phyloP scores from a whole-genome alignment of 148 eudicot species.

The Nepenthes mirabilis region DNA sequence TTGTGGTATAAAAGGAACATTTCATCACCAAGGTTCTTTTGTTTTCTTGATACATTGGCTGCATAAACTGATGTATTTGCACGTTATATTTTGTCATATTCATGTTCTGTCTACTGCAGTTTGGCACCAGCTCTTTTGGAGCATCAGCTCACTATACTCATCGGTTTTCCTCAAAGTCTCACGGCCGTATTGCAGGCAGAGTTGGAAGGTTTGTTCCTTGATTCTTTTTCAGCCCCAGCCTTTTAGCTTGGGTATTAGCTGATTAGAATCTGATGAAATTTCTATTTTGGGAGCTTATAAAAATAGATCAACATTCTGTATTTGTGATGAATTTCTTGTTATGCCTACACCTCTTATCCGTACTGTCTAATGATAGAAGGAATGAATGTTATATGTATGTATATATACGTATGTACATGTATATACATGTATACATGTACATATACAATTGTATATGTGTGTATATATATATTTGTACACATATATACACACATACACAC shows the following conservation, averaged over 20 bases:
- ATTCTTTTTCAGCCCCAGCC: background rate
- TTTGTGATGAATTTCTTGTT: too few species aligned
- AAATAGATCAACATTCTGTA: too few species aligned
- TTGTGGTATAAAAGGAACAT: background rate
- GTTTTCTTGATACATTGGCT: background rate
- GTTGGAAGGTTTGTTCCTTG: constrained; percentile 58
- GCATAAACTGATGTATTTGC: background rate
- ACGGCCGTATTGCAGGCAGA: constrained; percentile 79
- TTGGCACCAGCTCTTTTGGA: constrained; percentile 71
- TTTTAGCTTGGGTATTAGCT: background rate
- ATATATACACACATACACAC: too few species aligned
- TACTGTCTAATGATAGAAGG: too few species aligned
- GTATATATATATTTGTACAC: too few species aligned
- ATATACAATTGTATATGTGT: too few species aligned
- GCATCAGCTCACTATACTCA: constrained; percentile 78
- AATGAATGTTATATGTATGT: too few species aligned
- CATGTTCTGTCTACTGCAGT: constrained; percentile 27
- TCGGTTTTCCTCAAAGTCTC: constrained; percentile 76
- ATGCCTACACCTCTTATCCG: too few species aligned
- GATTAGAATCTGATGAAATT: too few species aligned
- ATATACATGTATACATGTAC: too few species aligned
- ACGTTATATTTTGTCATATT: constrained; percentile 2
- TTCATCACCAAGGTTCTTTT: background rate
- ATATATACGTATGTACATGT: too few species aligned
- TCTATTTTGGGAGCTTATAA: too few species aligned